Evolutionary conservation across 495 filamentous ascomycete genomes (phyloP).

Genomic region (Lasiosphaeriaceae sp.): DNA sequence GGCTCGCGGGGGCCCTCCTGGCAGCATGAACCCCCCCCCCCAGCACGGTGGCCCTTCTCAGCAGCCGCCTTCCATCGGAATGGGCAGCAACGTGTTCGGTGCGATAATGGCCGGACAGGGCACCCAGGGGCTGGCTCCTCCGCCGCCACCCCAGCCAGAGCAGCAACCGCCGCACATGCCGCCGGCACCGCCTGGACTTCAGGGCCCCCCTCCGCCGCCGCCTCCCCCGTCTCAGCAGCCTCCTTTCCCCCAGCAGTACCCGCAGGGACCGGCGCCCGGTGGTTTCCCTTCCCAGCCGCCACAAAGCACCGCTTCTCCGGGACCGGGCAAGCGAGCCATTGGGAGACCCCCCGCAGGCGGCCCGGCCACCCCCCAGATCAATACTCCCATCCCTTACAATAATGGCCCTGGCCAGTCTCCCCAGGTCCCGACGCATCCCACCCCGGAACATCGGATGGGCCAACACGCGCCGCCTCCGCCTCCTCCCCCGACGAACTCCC

Average conservation of each 20-base stretch:
- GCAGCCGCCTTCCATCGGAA: conserved; percentile 75
- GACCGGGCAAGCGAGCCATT: conserved; percentile 64
- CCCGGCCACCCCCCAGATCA: conserved; percentile 87
- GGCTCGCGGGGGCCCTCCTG: conserved; percentile 65
- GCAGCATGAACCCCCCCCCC: conserved; percentile 58
- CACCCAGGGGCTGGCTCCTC: conserved; percentile 79
- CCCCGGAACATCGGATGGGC: conserved; percentile 51
- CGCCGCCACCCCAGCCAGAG: conserved; percentile 61
- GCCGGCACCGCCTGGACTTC: conserved; percentile 62
- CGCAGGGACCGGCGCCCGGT: conserved; percentile 46
- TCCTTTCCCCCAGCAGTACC: conserved; percentile 48
- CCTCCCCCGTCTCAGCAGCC: conserved; percentile 50
- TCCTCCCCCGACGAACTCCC: conserved; percentile 57
- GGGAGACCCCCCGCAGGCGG: conserved; percentile 57
- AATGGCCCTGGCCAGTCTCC: conserved; percentile 79
- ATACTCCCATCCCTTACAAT: conserved; percentile 75
- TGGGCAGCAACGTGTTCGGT: conserved; percentile 88
- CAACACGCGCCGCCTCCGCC: conserved; percentile 37
- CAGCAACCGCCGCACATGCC: conserved; percentile 55
- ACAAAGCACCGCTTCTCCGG: conserved; percentile 80
- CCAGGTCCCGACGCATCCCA: conserved; percentile 72
- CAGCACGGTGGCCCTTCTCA: conserved; percentile 76
- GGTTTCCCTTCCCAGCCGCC: conserved; percentile 63
- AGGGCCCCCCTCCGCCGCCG: conserved; percentile 57
- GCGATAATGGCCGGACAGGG: conserved; percentile 92